Evolutionary conservation across 768 basidiomycete genomes (phyloP), one percentile per base, ranked within the genome.

Genomic region (Rhodotorula sphaerocarpa): DNA sequence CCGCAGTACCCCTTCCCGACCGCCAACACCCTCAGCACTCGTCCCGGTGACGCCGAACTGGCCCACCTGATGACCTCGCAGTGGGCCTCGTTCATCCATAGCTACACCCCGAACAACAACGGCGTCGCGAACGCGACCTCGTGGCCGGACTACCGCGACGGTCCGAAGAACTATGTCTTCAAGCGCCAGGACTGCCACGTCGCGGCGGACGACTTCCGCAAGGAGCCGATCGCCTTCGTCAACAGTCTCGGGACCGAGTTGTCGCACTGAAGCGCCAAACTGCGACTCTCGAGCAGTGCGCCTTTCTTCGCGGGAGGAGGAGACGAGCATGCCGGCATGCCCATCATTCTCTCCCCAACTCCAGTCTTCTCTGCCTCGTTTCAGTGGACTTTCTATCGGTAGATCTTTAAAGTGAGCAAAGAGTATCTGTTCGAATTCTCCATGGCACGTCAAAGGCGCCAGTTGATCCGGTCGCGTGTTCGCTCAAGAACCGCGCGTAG

Each of bases 61-160:
- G 50, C 64, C 15, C 43, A 57, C 9, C 56, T 66, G 23, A 63
- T 66, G 44, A 50, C 47, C 15, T 55, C 57, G 45, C 57, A 59
- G 47, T 66, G 59, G 61, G 31, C 63, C 31, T 58, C 51, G 25
- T 70, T 66, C 59, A 61, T 66, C 41, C 55, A 66, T 58, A 54
- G 48, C 57, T 31, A 31, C 0, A 51, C 55, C 31, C 67, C 67
- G 27, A 69, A 69, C 59, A 61, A 65, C 44, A 46, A 63, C 51
- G 46, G 28, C 15, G 21, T 58, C 56, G 41, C 53, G 53, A 59
- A 34, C 23, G 42, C 42, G n/a, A 33, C 48, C 28, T 31, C 28
- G 31, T 69, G 67, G 67, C 67, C 67, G 18, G 54, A 59, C 36
- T 69, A 69, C 36, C 42, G 39, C n/a, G 44, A 55, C 15, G 5